These are phyloP conservation scores for Solioccasus polychromus DNA, from an alignment of 768 basidiomycete species.

Conservation along the genomic window DNA sequence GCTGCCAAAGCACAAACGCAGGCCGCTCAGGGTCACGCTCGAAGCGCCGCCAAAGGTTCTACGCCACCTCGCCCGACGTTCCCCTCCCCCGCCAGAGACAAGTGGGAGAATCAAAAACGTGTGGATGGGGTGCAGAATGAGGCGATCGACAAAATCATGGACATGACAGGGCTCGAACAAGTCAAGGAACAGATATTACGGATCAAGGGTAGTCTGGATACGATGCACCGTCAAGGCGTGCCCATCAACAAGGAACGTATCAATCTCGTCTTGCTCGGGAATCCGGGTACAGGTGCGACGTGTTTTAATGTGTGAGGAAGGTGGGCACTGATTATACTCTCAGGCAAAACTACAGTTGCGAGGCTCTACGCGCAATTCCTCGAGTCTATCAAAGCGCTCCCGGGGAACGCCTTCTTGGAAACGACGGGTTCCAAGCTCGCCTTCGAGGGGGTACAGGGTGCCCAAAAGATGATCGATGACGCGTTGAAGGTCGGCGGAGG, in stretches of 20 bases:
- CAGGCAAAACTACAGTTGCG: conserved; percentile 72
- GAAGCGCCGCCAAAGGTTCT: conserved; percentile 1
- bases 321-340: not conserved
- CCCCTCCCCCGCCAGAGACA: conserved; percentile 38
- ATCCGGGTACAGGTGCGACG: conserved; percentile 67
- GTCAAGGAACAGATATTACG: conserved; percentile 60
- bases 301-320: not conserved
- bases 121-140: conserved; percentile 49
- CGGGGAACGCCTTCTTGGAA: conserved; percentile 55
- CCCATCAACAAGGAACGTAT: conserved; percentile 55
- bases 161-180: conserved; percentile 63
- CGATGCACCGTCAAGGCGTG: conserved; percentile 48
- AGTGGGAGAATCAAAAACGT: conserved; percentile 60
- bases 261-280: conserved; percentile 63
- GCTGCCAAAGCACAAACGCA: not conserved
- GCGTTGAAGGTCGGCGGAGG: conserved; percentile 59
- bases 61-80: conserved; percentile 12
- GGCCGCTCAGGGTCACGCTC: not conserved
- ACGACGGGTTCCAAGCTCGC: conserved; percentile 62
- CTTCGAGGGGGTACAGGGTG: conserved; percentile 52
- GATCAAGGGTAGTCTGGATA: conserved; percentile 59
- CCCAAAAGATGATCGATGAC: conserved; percentile 50
- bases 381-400: conserved; percentile 51
- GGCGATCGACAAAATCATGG: conserved; percentile 66
- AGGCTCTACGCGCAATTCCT: conserved; percentile 64